Evolutionary conservation across 257 asterid species (phyloP).

Genomic region (Plantago major): DNA sequence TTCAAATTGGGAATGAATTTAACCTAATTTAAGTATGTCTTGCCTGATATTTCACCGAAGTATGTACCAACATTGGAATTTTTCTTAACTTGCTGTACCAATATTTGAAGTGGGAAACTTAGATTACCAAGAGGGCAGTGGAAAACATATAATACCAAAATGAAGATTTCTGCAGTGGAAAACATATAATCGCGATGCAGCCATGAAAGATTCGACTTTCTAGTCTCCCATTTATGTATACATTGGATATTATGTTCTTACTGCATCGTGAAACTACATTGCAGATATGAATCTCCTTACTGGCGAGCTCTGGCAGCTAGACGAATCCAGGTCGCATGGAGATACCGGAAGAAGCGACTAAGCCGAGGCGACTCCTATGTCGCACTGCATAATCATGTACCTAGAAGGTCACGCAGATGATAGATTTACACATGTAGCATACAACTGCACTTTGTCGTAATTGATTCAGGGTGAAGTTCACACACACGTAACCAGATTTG

Average conservation of each 20-base stretch:
- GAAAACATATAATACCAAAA: no score
- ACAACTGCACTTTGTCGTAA: neutral
- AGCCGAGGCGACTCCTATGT: slow-evolving; percentile 39
- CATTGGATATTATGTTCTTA: neutral
- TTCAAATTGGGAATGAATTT: no score
- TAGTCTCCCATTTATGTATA: no score
- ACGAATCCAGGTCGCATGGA: slow-evolving; percentile 80
- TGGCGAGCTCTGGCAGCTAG: slow-evolving; percentile 72
- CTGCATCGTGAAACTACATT: neutral
- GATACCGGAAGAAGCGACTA: slow-evolving; percentile 63
- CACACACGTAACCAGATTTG: no score
- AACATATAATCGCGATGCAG: no score
- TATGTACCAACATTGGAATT: no score
- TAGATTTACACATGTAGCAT: neutral
- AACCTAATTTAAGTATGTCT: no score
- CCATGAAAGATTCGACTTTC: neutral
- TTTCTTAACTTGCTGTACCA: no score
- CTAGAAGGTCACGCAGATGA: neutral
- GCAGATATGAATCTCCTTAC: slow-evolving; percentile 78
- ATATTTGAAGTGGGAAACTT: no score
- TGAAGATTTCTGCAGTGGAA: no score
- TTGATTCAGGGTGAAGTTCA: neutral
- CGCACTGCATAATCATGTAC: neutral
- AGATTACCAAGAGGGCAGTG: no score
- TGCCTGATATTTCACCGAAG: no score